Conservation (phyloP, 140 eudicot genomes). For the Stevia rebaudiana region DNA sequence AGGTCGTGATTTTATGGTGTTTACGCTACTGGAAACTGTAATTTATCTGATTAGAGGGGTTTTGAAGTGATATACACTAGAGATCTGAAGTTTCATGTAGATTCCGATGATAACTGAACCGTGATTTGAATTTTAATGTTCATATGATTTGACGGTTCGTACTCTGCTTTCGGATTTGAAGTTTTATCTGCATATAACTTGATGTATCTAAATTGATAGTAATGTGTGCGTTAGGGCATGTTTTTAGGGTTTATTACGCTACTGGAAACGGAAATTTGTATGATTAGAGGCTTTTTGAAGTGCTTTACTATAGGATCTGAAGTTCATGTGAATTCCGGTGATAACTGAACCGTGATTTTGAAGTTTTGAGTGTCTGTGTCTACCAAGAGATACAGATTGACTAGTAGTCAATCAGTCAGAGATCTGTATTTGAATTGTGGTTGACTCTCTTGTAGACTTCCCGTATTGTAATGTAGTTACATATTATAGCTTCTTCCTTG, state of each 20-base stretch:
- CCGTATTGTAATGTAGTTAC: not conserved
- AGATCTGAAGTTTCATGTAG: no score
- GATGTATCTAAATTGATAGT: not conserved
- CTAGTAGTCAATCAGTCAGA: constrained; percentile 4
- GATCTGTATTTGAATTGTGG: constrained; percentile 20
- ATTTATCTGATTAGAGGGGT: no score
- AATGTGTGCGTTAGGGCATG: not conserved
- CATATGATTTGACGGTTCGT: no score
- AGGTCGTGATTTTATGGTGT: no score
- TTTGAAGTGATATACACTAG: no score
- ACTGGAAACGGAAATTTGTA: not conserved
- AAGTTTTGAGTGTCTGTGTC: constrained; percentile 11
- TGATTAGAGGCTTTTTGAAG: constrained; percentile 3
- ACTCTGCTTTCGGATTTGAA: no score
- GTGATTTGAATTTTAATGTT: no score
- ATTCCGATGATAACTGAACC: no score
- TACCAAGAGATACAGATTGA: not conserved
- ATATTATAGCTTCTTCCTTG: not conserved
- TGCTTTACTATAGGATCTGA: constrained; percentile 6
- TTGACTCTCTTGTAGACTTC: constrained; percentile 9
- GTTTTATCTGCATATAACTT: not conserved
- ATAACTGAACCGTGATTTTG: not conserved
- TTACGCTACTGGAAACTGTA: no score
- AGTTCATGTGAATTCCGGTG: not conserved
- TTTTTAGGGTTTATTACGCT: constrained; percentile 7